Conservation (phyloP, 2,329 filamentous ascomycete genomes). For the Macroventuria anomochaeta region DNA sequence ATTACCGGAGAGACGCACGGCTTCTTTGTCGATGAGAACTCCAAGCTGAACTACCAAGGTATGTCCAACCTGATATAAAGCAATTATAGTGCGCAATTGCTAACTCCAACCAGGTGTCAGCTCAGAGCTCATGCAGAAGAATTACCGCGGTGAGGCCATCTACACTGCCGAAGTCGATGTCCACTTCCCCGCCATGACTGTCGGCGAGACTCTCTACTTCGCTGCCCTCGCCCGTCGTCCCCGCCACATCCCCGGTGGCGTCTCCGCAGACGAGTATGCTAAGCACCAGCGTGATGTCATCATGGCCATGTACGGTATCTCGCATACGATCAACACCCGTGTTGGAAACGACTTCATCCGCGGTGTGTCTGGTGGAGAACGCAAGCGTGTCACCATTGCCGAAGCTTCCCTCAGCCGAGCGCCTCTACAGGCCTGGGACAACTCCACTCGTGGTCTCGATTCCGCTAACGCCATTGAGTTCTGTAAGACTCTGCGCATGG, state of each 20-base stretch:
- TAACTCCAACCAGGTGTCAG: slow-evolving; percentile 59
- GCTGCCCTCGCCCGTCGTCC: slow-evolving; percentile 74
- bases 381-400: slow-evolving; percentile 82
- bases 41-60: slow-evolving; percentile 84
- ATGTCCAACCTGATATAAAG: slow-evolving; percentile 9
- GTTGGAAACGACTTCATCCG: slow-evolving; percentile 79
- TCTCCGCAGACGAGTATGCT: slow-evolving; percentile 62
- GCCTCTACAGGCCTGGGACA: slow-evolving; percentile 76
- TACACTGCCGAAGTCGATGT: slow-evolving; percentile 86
- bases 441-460: slow-evolving; percentile 76
- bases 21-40: slow-evolving; percentile 71
- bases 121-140: slow-evolving; percentile 75
- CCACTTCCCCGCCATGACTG: slow-evolving; percentile 77
- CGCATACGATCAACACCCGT: slow-evolving; percentile 73
- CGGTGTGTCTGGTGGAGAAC: slow-evolving; percentile 76
- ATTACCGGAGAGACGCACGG: slow-evolving; percentile 84
- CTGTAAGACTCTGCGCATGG: slow-evolving; percentile 71
- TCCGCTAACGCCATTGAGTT: slow-evolving; percentile 79
- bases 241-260: slow-evolving; percentile 64
- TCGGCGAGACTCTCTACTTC: slow-evolving; percentile 80
- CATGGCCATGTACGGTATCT: slow-evolving; percentile 71
- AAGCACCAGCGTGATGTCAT: slow-evolving; percentile 72
- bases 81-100: background rate
- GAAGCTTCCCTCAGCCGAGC: slow-evolving; percentile 74
- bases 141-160: slow-evolving; percentile 83